Evolutionary conservation across 371 early-diverging fungal species (phyloP).

Genomic region (Mortierella sp.): DNA sequence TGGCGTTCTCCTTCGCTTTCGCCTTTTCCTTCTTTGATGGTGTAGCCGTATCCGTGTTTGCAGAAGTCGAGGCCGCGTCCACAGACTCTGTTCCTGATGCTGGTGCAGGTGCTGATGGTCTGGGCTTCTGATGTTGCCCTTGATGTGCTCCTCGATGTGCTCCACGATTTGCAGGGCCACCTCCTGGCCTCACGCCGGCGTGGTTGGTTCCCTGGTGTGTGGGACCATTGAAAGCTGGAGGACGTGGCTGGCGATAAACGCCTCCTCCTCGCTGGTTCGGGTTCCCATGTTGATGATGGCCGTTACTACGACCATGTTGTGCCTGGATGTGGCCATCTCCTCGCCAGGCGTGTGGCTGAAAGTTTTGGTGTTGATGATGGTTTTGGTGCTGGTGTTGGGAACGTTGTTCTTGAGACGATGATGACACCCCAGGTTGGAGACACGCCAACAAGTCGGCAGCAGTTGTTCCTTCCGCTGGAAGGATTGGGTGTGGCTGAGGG

Average conservation of each 20-base stretch:
- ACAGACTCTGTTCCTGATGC: not conserved
- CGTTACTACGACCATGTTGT: constrained; percentile 12
- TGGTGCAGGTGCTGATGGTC: constrained; percentile 12
- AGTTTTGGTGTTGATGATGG: constrained; percentile 5
- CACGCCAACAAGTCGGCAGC: constrained; percentile 31
- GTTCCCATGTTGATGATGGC: constrained; percentile 7
- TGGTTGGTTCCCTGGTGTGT: constrained; percentile 1
- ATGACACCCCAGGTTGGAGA: constrained; percentile 14
- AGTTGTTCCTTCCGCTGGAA: constrained; percentile 22
- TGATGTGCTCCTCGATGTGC: constrained; percentile 13
- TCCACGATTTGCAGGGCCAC: constrained; percentile 24
- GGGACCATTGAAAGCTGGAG: constrained; percentile 19
- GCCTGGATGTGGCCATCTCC: constrained; percentile 20
- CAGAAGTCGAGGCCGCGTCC: not conserved
- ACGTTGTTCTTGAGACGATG: not conserved
- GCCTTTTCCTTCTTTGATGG: not conserved
- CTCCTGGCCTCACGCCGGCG: constrained; percentile 7
- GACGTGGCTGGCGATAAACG: constrained; percentile 36
- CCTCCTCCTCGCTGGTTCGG: constrained; percentile 14
- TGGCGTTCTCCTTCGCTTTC: not conserved
- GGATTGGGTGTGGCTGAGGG: constrained; percentile 3
- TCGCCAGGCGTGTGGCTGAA: constrained; percentile 25
- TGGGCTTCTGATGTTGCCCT: constrained; percentile 6
- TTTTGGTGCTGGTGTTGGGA: not conserved
- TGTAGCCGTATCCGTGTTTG: not conserved